Evolutionary conservation across 495 filamentous ascomycete genomes (phyloP).

Genomic region (Neurospora sp.): DNA sequence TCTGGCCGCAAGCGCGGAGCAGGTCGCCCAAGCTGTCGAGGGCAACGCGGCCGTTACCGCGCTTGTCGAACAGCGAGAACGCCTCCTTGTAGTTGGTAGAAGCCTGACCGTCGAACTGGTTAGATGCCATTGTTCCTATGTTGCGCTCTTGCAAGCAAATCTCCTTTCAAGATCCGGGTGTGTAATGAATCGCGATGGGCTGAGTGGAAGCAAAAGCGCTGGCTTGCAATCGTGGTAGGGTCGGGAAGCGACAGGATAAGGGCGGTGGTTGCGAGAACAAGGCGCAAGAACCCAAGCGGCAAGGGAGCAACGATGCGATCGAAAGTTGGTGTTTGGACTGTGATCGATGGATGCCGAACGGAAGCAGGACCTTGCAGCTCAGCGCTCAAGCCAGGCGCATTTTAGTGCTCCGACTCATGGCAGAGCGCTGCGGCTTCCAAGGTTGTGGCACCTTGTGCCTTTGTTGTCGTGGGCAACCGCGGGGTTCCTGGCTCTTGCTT

Average conservation of each 20-base stretch:
- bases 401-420: background rate
- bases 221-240: background rate
- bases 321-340: background rate
- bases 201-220: background rate
- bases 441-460: conserved; percentile 1
- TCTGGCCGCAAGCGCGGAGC: conserved; percentile 92
- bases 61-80: conserved; percentile 98
- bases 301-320: background rate
- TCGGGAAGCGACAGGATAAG: background rate
- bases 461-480: conserved; percentile 19
- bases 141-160: background rate
- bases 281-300: background rate
- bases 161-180: background rate
- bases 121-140: conserved; percentile 34
- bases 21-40: conserved; percentile 84
- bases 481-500: conserved; percentile 5
- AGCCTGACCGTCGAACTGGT: conserved; percentile 54
- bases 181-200: background rate
- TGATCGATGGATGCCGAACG: background rate
- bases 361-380: background rate
- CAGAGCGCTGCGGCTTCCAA: background rate
- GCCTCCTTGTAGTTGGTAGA: conserved; percentile 99
- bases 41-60: conserved; percentile 80
- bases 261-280: background rate
- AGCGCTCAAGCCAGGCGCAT: background rate